Base-by-base conservation (phyloP, 164 flowering plant genomes). In the Chimonanthus salicifolius region DNA sequence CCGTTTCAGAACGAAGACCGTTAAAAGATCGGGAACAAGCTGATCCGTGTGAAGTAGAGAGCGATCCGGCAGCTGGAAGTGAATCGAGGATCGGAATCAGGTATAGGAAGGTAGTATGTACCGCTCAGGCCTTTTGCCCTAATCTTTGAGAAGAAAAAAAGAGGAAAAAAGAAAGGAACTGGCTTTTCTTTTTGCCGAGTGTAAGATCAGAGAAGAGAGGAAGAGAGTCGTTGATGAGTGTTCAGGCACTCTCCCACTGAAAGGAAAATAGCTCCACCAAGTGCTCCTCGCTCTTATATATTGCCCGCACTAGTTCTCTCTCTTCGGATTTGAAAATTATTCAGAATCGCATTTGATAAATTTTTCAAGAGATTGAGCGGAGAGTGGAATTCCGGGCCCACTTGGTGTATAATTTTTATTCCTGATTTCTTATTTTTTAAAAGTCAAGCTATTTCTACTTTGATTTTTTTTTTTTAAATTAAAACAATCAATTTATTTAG, bases 341-440 rank as follows among this genome's bases (percentile, higher is more conserved):
- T 76, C 64, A 71, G 54, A 78, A 74, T 54, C 58, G 76, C 46
- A 78, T 80, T 79, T 73, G 65, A 72, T 68, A 68, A 68, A 67
- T 74, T 15, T 5, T 43, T 21, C 65, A 7, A 7, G 33, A 33
- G 33, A 33, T 62, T 20, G 15, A 54, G 47, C 69, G 44, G 62
- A 13, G 54, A 68, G 79, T 80, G 74, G 74, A 72, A 67, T 47
- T 62, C 75, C 71, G 76, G 83, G 69, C 71, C 78, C 83, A 70
- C 71, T n/a, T 49, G n/a, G 43, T 54, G 8, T 15, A 7, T 54
- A 54, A 54, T 54, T 54, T 54, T 54, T 54, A 54, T 7, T 54
- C 15, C 15, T 54, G 8, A 15, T 7, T 54, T 7, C 60, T 54
- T 7, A 54, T 54, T 54, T 7, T 54, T 7, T 15, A 54, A 54